phyloP scores from a whole-genome alignment of 2,329 filamentous ascomycete genomes.

The Fragosphaeria purpurea region DNA sequence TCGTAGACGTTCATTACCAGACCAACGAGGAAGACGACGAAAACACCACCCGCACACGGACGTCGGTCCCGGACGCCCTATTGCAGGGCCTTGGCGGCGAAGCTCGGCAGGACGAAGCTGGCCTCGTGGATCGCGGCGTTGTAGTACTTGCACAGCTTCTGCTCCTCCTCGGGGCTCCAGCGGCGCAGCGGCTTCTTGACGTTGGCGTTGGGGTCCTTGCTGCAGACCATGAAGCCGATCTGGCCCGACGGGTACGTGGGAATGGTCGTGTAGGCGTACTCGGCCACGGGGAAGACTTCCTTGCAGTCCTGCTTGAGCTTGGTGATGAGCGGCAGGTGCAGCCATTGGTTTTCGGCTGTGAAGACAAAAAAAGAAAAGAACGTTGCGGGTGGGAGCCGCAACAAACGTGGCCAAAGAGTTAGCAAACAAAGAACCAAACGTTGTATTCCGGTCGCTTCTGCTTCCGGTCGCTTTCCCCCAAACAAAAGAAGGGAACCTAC shows the following conservation, averaged over 20 bases:
- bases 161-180: slow-evolving; percentile 82
- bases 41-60: too few relatives aligned
- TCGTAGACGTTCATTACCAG: too few relatives aligned
- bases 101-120: slow-evolving; percentile 85
- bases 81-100: slow-evolving; percentile 69
- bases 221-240: slow-evolving; percentile 99
- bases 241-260: slow-evolving; percentile 98
- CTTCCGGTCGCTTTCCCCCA: background rate
- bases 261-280: slow-evolving; percentile 99
- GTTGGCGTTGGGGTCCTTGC: slow-evolving; percentile 79
- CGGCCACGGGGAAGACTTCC: slow-evolving; percentile 92
- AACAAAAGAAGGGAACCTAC: slow-evolving; percentile 54
- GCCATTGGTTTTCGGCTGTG: slow-evolving; percentile 97
- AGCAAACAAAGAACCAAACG: too few relatives aligned
- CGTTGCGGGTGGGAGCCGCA: too few relatives aligned
- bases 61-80: slow-evolving; percentile 21
- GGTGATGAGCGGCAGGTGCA: slow-evolving; percentile 87
- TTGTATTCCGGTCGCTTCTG: too few relatives aligned
- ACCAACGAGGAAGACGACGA: too few relatives aligned
- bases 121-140: slow-evolving; percentile 94
- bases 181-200: slow-evolving; percentile 74
- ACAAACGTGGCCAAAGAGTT: too few relatives aligned
- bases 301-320: slow-evolving; percentile 95
- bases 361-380: slow-evolving; percentile 5
- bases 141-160: slow-evolving; percentile 91